These are phyloP conservation scores for Salix exigua DNA, from an alignment of 345 rosid genomes.

Conservation along the genomic window DNA sequence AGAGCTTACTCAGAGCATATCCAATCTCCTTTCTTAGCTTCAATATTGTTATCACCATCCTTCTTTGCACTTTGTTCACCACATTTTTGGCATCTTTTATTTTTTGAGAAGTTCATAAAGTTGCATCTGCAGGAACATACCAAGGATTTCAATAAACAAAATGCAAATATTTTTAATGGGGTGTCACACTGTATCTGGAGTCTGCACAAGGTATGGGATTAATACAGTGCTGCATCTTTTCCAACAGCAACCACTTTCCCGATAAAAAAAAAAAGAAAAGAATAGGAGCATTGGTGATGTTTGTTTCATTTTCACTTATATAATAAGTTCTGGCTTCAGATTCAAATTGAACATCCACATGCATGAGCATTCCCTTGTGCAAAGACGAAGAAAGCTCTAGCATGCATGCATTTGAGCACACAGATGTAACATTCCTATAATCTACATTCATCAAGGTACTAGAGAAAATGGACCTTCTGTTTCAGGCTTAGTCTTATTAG, in stretches of 20 bases:
- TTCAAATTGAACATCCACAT: background rate
- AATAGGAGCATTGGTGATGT: background rate
- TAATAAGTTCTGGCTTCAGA: background rate
- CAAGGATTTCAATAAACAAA: background rate
- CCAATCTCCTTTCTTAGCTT: constrained; percentile 72
- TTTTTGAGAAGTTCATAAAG: constrained; percentile 49
- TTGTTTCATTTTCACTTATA: background rate
- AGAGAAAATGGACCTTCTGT: background rate
- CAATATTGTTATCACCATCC: constrained; percentile 16
- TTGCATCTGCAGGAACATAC: constrained; percentile 43
- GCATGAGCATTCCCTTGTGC: background rate
- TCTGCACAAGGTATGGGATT: background rate
- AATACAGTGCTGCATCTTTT: background rate
- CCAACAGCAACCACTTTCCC: background rate
- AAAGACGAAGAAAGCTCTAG: background rate
- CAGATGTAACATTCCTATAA: background rate
- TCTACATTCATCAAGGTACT: background rate
- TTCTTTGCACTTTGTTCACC: constrained; percentile 39
- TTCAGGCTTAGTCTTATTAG: background rate
- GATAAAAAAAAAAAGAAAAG: background rate
- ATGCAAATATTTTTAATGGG: background rate
- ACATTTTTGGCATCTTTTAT: constrained; percentile 42
- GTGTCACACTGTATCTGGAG: background rate
- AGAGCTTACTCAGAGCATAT: constrained; percentile 59
- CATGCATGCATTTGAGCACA: background rate